These are phyloP conservation scores for Avena sativa DNA, from an alignment of 176 grass and related monocot species.

Conservation along the genomic window DNA sequence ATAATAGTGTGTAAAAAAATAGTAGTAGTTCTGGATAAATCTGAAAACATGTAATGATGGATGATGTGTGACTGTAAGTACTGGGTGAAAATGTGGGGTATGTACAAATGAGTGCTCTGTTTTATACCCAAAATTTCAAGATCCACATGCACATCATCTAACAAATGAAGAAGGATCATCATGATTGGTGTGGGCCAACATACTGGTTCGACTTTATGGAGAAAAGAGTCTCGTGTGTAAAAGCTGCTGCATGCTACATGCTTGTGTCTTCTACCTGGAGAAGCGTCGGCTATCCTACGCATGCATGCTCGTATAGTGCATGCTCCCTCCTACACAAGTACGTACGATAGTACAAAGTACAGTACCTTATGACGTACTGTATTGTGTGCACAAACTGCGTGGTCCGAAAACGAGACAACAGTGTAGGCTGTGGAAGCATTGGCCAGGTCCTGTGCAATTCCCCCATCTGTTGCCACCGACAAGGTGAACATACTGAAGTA, in stretches of 20 bases:
- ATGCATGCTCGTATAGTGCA: slow-evolving; percentile 5
- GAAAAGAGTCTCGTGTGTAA: not conserved
- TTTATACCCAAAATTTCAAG: not conserved
- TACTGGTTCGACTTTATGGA: not conserved
- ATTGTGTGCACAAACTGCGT: slow-evolving; percentile 34
- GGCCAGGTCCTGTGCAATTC: slow-evolving; percentile 4
- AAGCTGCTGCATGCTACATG: slow-evolving; percentile 32
- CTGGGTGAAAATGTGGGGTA: not conserved
- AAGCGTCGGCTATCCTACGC: slow-evolving; percentile 13
- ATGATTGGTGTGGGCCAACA: slow-evolving; percentile 19
- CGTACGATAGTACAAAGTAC: not conserved
- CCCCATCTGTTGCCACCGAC: not conserved
- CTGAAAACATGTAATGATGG: not conserved
- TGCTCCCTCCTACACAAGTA: not conserved
- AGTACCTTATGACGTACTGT: slow-evolving; percentile 21
- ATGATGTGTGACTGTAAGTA: not conserved
- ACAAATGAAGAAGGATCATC: slow-evolving; percentile 17
- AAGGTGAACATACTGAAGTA: not conserved
- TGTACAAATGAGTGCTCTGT: not conserved
- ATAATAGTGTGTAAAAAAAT: not conserved
- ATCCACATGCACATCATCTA: not conserved
- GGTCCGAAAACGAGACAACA: slow-evolving; percentile 40
- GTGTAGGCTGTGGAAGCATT: slow-evolving; percentile 40
- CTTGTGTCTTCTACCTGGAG: slow-evolving; percentile 17
- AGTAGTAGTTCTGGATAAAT: not conserved